These are phyloP conservation scores for Spergularia bocconei DNA, from an alignment of 148 eudicot genomes.

Conservation along the genomic window DNA sequence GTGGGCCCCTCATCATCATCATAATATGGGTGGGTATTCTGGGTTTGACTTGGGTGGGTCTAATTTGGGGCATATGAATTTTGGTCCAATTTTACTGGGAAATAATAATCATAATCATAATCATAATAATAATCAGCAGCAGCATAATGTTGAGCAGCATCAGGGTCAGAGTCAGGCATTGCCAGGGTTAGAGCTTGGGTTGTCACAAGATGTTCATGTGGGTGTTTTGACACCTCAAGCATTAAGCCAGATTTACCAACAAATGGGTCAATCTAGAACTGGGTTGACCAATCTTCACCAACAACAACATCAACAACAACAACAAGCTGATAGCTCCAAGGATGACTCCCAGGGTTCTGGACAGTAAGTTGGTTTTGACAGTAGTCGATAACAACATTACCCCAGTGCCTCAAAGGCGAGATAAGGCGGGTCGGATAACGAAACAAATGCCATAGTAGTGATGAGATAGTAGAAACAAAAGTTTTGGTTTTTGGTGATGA, in stretches of 20 bases:
- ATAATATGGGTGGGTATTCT: constrained; percentile 37
- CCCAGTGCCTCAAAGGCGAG: too few relatives aligned
- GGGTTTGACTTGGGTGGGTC: constrained; percentile 50
- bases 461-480: not conserved
- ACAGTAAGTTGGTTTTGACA: constrained; percentile 28
- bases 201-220: constrained; percentile 62
- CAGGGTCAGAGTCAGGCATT: constrained; percentile 18
- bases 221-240: constrained; percentile 55
- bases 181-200: constrained; percentile 74
- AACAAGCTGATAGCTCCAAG: constrained; percentile 34
- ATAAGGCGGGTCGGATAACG: too few relatives aligned
- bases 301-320: constrained; percentile 33
- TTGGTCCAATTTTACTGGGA: constrained; percentile 45
- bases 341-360: constrained; percentile 71
- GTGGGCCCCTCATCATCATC: constrained; percentile 5
- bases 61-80: constrained; percentile 52
- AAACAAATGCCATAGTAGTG: too few relatives aligned
- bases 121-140: not conserved
- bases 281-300: constrained; percentile 39
- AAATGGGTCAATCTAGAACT: constrained; percentile 41
- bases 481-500: constrained; percentile 15
- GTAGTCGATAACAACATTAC: too few relatives aligned
- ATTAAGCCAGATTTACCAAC: constrained; percentile 64
- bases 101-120: constrained; percentile 31
- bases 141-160: not conserved